A percentile compares a stretch with the other conserved stretches of the same genome.
phyloP scores from a whole-genome alignment of 2,329 filamentous ascomycete genomes.

The Trichoderma lentiforme region DNA sequence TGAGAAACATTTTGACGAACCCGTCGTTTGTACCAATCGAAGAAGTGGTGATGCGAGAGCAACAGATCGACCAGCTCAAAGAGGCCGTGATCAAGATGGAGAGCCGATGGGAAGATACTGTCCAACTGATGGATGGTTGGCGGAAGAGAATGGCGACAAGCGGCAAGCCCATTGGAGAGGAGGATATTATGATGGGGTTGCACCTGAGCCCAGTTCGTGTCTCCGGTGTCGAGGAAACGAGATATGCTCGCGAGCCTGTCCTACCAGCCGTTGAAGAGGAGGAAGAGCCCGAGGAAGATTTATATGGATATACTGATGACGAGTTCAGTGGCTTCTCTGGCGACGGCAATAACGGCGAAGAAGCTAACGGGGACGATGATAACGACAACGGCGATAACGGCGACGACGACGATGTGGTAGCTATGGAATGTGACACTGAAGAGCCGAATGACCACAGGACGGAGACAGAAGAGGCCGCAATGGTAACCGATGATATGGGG shows the following conservation, averaged over 20 bases:
- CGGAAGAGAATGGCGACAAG: constrained; percentile 72
- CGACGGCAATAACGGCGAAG: constrained; percentile 30
- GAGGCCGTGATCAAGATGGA: constrained; percentile 95
- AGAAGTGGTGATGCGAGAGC: constrained; percentile 87
- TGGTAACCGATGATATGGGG: constrained; percentile 11
- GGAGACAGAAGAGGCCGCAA: background rate
- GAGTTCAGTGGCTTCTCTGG: constrained; percentile 10
- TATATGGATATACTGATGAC: constrained; percentile 31
- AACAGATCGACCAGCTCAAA: constrained; percentile 80
- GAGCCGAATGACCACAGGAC: background rate
- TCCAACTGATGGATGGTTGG: constrained; percentile 90
- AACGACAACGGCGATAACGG: constrained; percentile 25
- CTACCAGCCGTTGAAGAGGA: constrained; percentile 50
- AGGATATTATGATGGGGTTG: constrained; percentile 66
- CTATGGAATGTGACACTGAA: constrained; percentile 40
- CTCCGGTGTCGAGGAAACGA: constrained; percentile 48
- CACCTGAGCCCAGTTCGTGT: constrained; percentile 59
- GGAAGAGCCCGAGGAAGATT: background rate
- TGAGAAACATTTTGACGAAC: constrained; percentile 83
- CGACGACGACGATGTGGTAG: constrained; percentile 40
- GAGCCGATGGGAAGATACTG: constrained; percentile 80
- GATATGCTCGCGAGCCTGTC: constrained; percentile 35
- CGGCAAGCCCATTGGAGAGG: constrained; percentile 66
- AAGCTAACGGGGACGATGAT: constrained; percentile 27
- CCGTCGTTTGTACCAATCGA: constrained; percentile 95